These are phyloP conservation scores for Tanacetum coccineum DNA, from an alignment of 129 eudicot species.

Conservation along the genomic window DNA sequence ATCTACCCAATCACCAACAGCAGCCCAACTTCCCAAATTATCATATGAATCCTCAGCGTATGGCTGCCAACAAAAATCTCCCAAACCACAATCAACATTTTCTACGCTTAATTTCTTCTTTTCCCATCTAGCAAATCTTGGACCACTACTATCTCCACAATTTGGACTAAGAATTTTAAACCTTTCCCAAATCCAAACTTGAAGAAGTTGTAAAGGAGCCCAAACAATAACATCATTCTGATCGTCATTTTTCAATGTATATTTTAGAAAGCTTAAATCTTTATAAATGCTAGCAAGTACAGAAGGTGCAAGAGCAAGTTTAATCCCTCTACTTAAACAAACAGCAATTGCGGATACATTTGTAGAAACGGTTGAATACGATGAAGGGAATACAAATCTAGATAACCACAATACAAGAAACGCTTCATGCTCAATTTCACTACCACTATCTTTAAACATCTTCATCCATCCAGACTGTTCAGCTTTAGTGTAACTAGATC, in stretches of 20 bases:
- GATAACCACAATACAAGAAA: constrained; percentile 32
- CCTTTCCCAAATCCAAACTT: constrained; percentile 40
- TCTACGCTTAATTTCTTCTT: constrained; percentile 1
- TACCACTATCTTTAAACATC: constrained; percentile 25
- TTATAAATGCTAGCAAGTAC: constrained; percentile 35
- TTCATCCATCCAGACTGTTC: constrained; percentile 26
- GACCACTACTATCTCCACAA: background rate
- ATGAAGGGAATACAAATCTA: constrained; percentile 32
- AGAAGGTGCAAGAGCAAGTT: constrained; percentile 41
- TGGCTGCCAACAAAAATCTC: constrained; percentile 28
- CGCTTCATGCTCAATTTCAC: background rate
- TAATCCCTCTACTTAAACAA: constrained; percentile 25
- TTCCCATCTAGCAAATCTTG: constrained; percentile 28
- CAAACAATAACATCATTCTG: constrained; percentile 15
- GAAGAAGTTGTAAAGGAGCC: constrained; percentile 35
- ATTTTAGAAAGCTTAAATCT: constrained; percentile 26
- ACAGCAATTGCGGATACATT: constrained; percentile 23
- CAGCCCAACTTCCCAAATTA: constrained; percentile 21
- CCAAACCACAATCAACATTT: constrained; percentile 15
- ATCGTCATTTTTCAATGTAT: background rate
- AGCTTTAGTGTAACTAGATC: constrained; percentile 18
- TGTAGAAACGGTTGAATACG: background rate
- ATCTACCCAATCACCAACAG: constrained; percentile 13
- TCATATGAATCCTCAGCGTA: constrained; percentile 19
- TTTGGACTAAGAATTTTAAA: constrained; percentile 18